Evolutionary conservation across 257 asterid species (phyloP).

Genomic region (Solanum neorickii): DNA sequence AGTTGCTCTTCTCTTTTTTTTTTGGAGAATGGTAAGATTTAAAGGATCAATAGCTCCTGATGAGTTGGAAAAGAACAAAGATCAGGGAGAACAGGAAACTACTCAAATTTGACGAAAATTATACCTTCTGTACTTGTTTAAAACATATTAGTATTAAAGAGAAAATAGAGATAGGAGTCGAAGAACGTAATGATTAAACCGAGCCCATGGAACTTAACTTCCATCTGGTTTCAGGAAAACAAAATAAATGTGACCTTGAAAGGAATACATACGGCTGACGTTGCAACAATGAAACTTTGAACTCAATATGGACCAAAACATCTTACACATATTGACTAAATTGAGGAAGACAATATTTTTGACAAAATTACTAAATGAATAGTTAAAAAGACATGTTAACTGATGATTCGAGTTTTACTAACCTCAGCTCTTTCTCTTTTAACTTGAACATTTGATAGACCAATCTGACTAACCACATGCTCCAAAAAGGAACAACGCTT

Average conservation of each 20-base stretch:
- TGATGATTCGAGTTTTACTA: not conserved
- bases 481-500: constrained; percentile 87
- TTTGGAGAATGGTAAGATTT: not conserved
- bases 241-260: not conserved
- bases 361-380: not conserved
- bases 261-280: not conserved
- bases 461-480: constrained; percentile 42
- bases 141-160: not conserved
- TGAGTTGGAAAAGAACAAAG: not conserved
- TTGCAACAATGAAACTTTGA: not conserved
- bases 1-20: not conserved
- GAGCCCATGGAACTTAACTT: not conserved
- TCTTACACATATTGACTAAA: not conserved
- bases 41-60: not conserved
- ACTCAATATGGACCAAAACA: not conserved
- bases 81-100: not conserved
- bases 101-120: not conserved
- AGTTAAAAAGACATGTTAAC: not conserved
- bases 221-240: not conserved
- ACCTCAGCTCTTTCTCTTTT: constrained; percentile 87
- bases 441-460: constrained; percentile 66
- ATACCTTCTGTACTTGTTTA: not conserved
- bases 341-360: not conserved
- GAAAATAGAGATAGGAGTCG: not conserved
- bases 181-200: not conserved